Percentiles rank a stretch among this genome's conserved stretches.
Conservation (phyloP, 139 green algal genomes). For the Volvox reticuliferus region DNA sequence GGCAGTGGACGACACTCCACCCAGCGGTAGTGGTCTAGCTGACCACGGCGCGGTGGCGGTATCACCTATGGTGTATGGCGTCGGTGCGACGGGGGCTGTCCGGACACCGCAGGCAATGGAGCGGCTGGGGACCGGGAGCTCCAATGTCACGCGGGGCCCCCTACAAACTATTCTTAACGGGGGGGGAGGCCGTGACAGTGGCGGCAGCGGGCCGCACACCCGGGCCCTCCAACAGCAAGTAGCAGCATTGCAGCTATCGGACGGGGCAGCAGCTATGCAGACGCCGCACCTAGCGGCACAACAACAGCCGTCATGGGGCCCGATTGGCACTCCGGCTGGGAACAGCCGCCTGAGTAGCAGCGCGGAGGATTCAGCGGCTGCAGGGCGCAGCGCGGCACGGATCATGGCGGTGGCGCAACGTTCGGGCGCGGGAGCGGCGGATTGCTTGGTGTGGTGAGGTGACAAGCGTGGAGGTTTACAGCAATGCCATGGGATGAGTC, state of each 20-base stretch:
- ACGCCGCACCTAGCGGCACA: background rate
- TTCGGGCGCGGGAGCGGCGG: slow-evolving; percentile 30
- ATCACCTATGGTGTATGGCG: background rate
- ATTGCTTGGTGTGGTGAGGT: slow-evolving; percentile 47
- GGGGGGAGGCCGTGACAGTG: background rate
- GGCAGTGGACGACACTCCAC: slow-evolving; percentile 4
- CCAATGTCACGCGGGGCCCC: background rate
- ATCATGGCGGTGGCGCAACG: slow-evolving; percentile 29
- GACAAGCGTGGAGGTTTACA: background rate
- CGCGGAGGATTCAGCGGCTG: background rate
- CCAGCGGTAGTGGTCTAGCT: background rate
- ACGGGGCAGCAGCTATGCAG: background rate
- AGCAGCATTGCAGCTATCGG: background rate
- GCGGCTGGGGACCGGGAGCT: background rate
- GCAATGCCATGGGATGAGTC: background rate
- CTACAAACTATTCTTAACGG: background rate
- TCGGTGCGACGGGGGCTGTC: background rate
- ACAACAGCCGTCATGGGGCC: background rate
- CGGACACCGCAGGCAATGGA: background rate
- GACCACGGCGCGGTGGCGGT: background rate
- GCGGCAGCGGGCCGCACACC: background rate
- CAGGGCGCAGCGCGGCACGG: background rate
- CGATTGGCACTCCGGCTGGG: background rate
- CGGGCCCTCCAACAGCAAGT: slow-evolving; percentile 34
- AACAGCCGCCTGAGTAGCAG: too few species aligned